These are phyloP conservation scores for Penicillium ucsense DNA, from an alignment of 495 filamentous ascomycete species.

Conservation along the genomic window DNA sequence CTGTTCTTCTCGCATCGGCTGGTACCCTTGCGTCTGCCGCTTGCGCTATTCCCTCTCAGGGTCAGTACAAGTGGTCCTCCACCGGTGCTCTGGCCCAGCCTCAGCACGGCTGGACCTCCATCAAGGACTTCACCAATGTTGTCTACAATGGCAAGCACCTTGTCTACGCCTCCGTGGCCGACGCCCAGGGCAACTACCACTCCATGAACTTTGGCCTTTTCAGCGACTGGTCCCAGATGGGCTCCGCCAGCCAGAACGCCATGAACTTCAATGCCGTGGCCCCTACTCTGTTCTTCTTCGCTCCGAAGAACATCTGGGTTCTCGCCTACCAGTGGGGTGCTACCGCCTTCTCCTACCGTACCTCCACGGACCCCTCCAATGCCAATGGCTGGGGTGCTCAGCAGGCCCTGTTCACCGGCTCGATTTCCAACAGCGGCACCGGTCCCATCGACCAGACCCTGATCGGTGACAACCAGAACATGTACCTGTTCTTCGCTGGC, in stretches of 20 bases:
- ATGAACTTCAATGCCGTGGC: constrained; percentile 45
- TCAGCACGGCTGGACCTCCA: constrained; percentile 39
- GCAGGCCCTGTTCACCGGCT: constrained; percentile 46
- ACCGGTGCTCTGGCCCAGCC: constrained; percentile 38
- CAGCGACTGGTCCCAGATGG: constrained; percentile 46
- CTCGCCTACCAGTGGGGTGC: constrained; percentile 53
- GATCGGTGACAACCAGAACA: constrained; percentile 40
- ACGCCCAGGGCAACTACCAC: constrained; percentile 32
- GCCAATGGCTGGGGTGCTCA: constrained; percentile 44
- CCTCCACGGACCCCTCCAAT: constrained; percentile 46
- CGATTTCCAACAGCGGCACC: constrained; percentile 36
- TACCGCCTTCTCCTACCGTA: constrained; percentile 48
- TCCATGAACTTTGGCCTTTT: constrained; percentile 50
- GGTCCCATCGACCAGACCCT: constrained; percentile 45
- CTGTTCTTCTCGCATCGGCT: background rate
- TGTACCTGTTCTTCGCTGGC: constrained; percentile 58
- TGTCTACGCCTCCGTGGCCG: constrained; percentile 41
- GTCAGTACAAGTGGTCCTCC: constrained; percentile 43
- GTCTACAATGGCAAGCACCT: constrained; percentile 45
- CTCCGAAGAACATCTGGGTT: constrained; percentile 49
- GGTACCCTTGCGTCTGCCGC: constrained; percentile 3
- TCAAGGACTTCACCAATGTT: constrained; percentile 51
- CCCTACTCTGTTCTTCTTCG: constrained; percentile 52
- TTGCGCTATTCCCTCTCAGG: constrained; percentile 43
- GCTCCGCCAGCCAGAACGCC: constrained; percentile 39